Base-by-base conservation (phyloP, 1,139 yeast species). In the Suhomyces atakaporum region DNA sequence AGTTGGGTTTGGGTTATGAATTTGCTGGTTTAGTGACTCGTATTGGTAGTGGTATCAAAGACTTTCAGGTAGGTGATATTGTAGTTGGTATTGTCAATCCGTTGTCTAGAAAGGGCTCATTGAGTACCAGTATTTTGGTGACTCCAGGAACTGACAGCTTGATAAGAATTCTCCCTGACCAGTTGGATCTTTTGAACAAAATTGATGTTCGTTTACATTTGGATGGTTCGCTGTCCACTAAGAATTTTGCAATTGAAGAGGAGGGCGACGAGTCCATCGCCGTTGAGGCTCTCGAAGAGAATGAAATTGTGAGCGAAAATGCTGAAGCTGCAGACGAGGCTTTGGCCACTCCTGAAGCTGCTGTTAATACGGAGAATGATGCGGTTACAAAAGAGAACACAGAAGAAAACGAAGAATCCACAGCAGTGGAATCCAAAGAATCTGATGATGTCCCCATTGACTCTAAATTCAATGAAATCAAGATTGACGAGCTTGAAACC, bases 1-100 rank as follows among this genome's bases (percentile, higher is more conserved):
- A 66, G 40, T 59, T 71, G 7, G 76, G 75, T 0, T 50, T 71
- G 35, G 77, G 76, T 2, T 66, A 66, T 49, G 73, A 66, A 38
- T 71, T 63, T 49, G 56, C 63, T 10, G 77, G 76, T 3, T 54
- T 50, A 15, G 53, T 71, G 3, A 45, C 52, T 6, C 58, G 57
- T 27, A 60, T 66, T 14, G 75, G 75, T 1, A 30, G 50, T 8
- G 56, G 51, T n/a, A 58, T 54, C 26, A 47, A 46, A 14, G 50
- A 43, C 12, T 66, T 48, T 40, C 46, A 51, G 5, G 58, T 60
- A 27, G 75, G 73, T 5, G 67, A 62, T 37, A 44, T 38, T 16
- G 75, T 71, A 2, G 53, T 65, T 40, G 77, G 76, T 3, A 40
- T 61, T 25, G 56, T 67, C 8, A 58, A 62, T 44, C 69, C 74